Conservation (phyloP, 257 asterid species). For the Lycium ferocissimum region DNA sequence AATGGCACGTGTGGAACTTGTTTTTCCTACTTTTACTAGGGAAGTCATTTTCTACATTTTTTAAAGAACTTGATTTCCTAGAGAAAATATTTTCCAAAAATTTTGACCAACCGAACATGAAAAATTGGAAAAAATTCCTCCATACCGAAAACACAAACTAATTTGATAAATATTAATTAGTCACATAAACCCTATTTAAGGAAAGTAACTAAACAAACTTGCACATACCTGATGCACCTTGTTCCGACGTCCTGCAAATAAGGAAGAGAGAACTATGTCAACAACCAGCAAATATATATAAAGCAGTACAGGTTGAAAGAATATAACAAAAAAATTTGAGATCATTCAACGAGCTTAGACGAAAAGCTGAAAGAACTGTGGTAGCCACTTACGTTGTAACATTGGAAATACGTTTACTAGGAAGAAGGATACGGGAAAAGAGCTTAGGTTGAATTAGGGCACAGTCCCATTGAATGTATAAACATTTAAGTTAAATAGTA, state of each 20-base stretch:
- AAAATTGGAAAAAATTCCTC: too few relatives aligned
- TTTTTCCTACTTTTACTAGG: too few relatives aligned
- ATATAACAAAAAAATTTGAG: conserved; percentile 11
- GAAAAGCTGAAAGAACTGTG: not conserved
- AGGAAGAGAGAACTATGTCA: conserved; percentile 42
- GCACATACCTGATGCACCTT: conserved; percentile 70
- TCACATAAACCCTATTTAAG: not conserved
- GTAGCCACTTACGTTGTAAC: not conserved
- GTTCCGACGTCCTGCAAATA: conserved; percentile 78
- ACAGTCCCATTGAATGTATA: not conserved
- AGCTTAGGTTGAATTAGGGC: not conserved
- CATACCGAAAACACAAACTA: not conserved
- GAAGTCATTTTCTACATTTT: too few relatives aligned
- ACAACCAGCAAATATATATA: conserved; percentile 9
- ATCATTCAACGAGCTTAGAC: not conserved
- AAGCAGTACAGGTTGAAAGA: not conserved
- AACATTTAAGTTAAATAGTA: not conserved
- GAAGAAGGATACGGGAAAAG: not conserved
- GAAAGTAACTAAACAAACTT: conserved; percentile 21
- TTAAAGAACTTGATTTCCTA: too few relatives aligned
- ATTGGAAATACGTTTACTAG: not conserved
- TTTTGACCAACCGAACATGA: too few relatives aligned
- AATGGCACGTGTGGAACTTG: too few relatives aligned
- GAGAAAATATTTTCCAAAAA: too few relatives aligned
- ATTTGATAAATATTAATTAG: not conserved